Evolutionary conservation across 73 alveolate genomes (phyloP).

Genomic region (Paramecium caudatum): DNA sequence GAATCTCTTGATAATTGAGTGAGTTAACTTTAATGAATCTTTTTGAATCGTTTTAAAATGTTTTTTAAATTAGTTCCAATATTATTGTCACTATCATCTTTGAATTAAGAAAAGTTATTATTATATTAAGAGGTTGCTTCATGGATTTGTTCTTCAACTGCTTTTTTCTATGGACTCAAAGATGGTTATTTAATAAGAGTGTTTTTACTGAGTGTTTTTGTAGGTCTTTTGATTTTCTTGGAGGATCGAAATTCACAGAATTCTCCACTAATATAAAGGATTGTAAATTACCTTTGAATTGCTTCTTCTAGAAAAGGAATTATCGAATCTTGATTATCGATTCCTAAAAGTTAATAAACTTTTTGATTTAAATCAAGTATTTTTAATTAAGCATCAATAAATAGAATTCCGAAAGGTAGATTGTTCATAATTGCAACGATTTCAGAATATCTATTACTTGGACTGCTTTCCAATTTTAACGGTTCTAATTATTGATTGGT

Average conservation of each 20-base stretch:
- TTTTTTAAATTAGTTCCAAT: slow-evolving; percentile 1
- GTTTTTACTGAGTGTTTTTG: slow-evolving; percentile 5
- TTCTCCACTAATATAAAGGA: neutral
- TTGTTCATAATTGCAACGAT: neutral
- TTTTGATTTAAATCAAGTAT: neutral
- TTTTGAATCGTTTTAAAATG: neutral
- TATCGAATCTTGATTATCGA: neutral
- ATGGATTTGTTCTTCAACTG: neutral
- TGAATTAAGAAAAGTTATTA: neutral
- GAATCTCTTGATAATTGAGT: neutral
- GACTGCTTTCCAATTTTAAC: neutral
- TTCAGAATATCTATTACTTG: slow-evolving; percentile 7
- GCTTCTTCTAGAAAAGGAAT: neutral
- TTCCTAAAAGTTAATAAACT: neutral
- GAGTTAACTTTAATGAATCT: neutral
- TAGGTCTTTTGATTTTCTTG: neutral
- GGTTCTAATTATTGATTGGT: neutral
- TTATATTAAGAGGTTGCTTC: slow-evolving; percentile 9
- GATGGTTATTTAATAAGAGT: neutral
- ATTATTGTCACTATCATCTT: slow-evolving; percentile 12
- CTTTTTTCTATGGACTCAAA: slow-evolving; percentile 17
- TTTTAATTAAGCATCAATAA: neutral
- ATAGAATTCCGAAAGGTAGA: slow-evolving; percentile 1
- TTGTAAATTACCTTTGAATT: neutral
- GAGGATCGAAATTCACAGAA: slow-evolving; percentile 36